Evolutionary conservation across 305 asterid genomes (phyloP), one percentile per base, ranked within the genome.

Genomic region (Salvia sclarea): DNA sequence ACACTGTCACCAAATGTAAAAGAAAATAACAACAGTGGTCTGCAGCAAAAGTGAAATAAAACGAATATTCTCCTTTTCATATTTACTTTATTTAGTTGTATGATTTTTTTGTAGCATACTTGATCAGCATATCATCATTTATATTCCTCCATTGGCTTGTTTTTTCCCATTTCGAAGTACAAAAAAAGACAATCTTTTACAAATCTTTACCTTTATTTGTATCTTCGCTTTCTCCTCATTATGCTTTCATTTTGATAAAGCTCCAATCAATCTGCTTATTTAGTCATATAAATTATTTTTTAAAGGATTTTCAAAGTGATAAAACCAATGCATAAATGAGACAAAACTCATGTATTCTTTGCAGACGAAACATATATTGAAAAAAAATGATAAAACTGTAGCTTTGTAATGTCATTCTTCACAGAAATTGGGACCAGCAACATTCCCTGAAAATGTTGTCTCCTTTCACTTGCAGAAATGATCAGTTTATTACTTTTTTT

Each of bases 401-500:
- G 30, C 64, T 70, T 70, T 31, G 75, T 61, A 62, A 35, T 75
- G 82, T 69, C 84, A 73, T 73, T 37, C 17, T 78, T 74, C 48
- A 25, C 38, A 24, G 33, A 49, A 58, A 33, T 21, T 79, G 88
- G 87, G 87, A 87, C 89, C 89, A 77, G 60, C 64, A 79, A 80
- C 85, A 83, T 84, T 74, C 81, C 70, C 88, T 75, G 76, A 35
- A 47, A 56, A 43, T 17, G 2, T 52, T 85, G 89, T 83, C 84
- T 48, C 79, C 82, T 72, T 52, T 81, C 89, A 84, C 91, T 41
- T 16, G 21, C 55, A 8, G n/a, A 31, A 57, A 17, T 33, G 12
- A 22, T 24, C 41, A 35, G 9, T 35, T 35, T 35, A 2, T 9
- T 24, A 31, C 47, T 25, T 40, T 54, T 40, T n/a, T n/a, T n/a